Evolutionary conservation across 306 rosid species (phyloP).

Genomic region (Sicyos edulis): DNA sequence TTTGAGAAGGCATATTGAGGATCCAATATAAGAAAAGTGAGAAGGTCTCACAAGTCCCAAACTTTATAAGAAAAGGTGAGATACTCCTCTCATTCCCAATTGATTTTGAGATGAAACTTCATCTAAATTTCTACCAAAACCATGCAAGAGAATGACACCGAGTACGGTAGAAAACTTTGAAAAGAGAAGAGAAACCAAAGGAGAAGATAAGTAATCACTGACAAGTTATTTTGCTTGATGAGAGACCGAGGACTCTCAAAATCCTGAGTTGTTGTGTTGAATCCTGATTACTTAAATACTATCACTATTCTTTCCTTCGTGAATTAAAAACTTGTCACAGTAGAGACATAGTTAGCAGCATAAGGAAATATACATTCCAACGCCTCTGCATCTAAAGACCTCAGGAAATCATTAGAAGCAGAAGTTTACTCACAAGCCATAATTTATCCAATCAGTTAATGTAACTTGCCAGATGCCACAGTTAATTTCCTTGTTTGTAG

Average conservation of each 20-base stretch:
- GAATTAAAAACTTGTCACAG: background rate
- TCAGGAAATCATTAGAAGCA: background rate
- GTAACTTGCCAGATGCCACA: too few species aligned
- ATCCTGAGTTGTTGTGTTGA: background rate
- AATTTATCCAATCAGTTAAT: too few species aligned
- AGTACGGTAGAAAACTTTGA: background rate
- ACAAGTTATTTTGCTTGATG: background rate
- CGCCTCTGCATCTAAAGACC: background rate
- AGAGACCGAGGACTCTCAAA: background rate
- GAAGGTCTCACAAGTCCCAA: too few species aligned
- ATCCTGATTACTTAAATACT: background rate
- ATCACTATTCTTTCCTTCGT: background rate
- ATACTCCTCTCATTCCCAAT: too few species aligned
- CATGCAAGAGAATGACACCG: background rate
- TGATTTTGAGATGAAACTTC: too few species aligned
- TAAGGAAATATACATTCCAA: background rate
- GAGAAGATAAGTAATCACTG: background rate
- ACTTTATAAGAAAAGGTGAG: too few species aligned
- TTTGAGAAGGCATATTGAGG: too few species aligned
- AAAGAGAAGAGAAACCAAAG: background rate
- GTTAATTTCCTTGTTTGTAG: background rate
- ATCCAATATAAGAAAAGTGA: too few species aligned
- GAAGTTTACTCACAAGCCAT: too few species aligned
- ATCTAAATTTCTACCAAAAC: too few species aligned
- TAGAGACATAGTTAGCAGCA: constrained; percentile 6